Base-by-base conservation (phyloP, 352 stramenopile genomes). In the Pythium periplocum region DNA sequence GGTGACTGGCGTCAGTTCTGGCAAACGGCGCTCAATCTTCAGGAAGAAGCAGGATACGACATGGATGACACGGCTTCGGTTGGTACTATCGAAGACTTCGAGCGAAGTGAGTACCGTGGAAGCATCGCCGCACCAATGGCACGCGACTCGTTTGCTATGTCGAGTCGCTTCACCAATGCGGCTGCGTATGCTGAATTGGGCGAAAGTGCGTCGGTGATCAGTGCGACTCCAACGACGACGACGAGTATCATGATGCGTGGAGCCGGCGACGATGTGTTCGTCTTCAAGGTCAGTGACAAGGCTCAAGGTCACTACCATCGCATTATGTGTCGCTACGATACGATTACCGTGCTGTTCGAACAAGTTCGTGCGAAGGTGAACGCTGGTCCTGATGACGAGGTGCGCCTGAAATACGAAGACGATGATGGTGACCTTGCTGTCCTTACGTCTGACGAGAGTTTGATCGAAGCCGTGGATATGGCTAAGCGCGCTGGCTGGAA, bases 261-360 rank as follows among this genome's bases (percentile, higher is more conserved):
- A 44, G 64, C 69, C 45, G 66, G 67, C 12, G 83, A 93, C 38
- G 84, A 92, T 8, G 68, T 64, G 48, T 96, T 93, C 50, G 71
- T 96, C 34, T 96, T 96, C 67, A 96, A 96, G 62, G 81, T 96
- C 40, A 95, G 80, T 50, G 84, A 94, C 48, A 76, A 75, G 37
- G 67, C 70, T 9, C 69, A 87, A 53, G 83, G 83, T 12, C 83
- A 94, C 51, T 92, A 90, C 60, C 84, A 96, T 62, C 86, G 86
- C 41, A 83, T 96, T 51, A 78, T 92, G 67, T 89, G 80, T 41
- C 70, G 69, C 9, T 92, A 85, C 60, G 79, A 93, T 51, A 70
- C 78, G 44, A 78, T 93, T 51, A 64, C 57, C 1, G 51, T 75
- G 33, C 56, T 96, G n/a, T 62, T 91, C 3, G 82, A 90, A 17